Evolutionary conservation across 192 early-diverging fungal genomes (phyloP).

Genomic region (Gaertneriomyces sp.): DNA sequence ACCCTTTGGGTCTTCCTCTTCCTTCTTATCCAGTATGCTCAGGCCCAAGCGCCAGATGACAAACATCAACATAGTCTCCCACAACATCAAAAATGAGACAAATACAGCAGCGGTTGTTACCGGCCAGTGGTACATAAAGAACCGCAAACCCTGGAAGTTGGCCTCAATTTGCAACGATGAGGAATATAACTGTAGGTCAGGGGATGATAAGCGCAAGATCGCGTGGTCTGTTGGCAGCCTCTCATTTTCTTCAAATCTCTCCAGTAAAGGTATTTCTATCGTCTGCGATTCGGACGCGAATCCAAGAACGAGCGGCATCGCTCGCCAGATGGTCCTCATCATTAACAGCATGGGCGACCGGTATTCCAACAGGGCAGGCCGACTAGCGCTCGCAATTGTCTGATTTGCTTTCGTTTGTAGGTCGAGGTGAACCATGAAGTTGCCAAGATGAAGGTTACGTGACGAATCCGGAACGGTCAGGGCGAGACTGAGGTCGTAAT

Average conservation of each 20-base stretch:
- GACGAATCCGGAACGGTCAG: slow-evolving; percentile 60
- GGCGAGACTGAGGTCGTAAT: slow-evolving; percentile 56
- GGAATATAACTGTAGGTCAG: slow-evolving; percentile 51
- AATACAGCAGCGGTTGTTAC: slow-evolving; percentile 57
- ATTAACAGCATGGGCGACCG: slow-evolving; percentile 35
- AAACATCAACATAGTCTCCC: slow-evolving; percentile 43
- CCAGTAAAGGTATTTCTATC: slow-evolving; percentile 48
- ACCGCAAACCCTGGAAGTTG: slow-evolving; percentile 65
- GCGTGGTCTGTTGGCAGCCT: slow-evolving; percentile 49
- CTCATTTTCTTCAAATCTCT: slow-evolving; percentile 48
- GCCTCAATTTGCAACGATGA: slow-evolving; percentile 47
- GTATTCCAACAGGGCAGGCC: slow-evolving; percentile 50
- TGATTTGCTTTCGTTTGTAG: slow-evolving; percentile 39
- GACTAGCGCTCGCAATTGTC: slow-evolving; percentile 31
- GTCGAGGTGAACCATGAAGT: slow-evolving; percentile 66
- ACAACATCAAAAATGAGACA: slow-evolving; percentile 48
- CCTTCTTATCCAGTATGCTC: slow-evolving; percentile 10
- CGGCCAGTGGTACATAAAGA: slow-evolving; percentile 75
- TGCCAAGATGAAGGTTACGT: slow-evolving; percentile 53
- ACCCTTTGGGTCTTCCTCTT: not conserved
- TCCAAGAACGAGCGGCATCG: slow-evolving; percentile 50
- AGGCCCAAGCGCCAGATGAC: slow-evolving; percentile 26
- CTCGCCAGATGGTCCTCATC: slow-evolving; percentile 29
- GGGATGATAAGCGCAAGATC: slow-evolving; percentile 45
- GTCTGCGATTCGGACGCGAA: slow-evolving; percentile 40